phyloP scores from a whole-genome alignment of 2,329 filamentous ascomycete genomes.

The Aspergillus bombycis region DNA sequence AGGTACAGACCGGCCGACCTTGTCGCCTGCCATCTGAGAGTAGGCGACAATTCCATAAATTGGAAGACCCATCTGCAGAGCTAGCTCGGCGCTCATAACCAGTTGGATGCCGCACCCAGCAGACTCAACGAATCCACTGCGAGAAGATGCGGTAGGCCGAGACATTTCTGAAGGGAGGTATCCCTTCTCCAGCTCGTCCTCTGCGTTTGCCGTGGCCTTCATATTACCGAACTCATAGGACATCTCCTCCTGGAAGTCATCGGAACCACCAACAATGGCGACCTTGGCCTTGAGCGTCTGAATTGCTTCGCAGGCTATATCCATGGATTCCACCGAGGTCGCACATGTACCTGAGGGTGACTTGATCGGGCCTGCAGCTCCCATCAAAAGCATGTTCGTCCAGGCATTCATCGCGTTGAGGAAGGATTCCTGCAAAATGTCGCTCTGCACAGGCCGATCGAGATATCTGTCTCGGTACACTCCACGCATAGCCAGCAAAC shows the following conservation, averaged over 20 bases:
- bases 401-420: conserved; percentile 99
- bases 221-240: conserved; percentile 99
- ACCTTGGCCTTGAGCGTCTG: conserved; percentile 97
- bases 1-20: conserved; percentile 98
- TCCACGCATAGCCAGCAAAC: conserved; percentile 83
- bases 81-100: conserved; percentile 96
- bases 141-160: conserved; percentile 90
- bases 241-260: conserved; percentile 98
- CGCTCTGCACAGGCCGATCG: conserved; percentile 96
- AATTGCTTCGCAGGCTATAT: conserved; percentile 98
- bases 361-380: conserved; percentile 97
- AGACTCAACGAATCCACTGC: conserved; percentile 99
- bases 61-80: conserved; percentile 96
- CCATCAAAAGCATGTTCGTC: conserved; percentile 98
- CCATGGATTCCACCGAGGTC: conserved; percentile 94
- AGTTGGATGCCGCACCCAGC: conserved; percentile 98
- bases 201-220: conserved; percentile 98
- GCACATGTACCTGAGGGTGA: conserved; percentile 97
- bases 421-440: conserved; percentile 98
- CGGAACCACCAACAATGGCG: conserved; percentile 97
- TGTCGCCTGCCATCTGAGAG: conserved; percentile 95
- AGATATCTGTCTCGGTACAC: conserved; percentile 99
- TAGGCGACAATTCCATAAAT: conserved; percentile 94
- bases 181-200: conserved; percentile 93
- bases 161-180: conserved; percentile 98